Base-by-base conservation (phyloP, 2,329 filamentous ascomycete genomes). In the Talaromyces sp. region DNA sequence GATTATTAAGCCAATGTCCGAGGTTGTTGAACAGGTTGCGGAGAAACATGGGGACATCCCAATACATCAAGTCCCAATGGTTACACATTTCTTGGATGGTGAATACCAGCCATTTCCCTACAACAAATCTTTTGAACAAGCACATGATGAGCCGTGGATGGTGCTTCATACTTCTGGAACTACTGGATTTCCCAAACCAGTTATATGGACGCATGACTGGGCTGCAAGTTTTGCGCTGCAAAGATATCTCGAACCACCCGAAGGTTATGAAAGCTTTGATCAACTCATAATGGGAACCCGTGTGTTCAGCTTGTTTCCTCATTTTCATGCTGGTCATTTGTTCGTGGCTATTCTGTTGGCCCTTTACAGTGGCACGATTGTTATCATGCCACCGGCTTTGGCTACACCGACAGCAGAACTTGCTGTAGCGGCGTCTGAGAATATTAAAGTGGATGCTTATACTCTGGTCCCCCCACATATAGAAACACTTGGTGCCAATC, bases 121-220 rank as follows among this genome's bases (percentile, higher is more conserved):
- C 43, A 19, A 7, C 1, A 61, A 59, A 13, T 37, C 56, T 8
- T 65, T 65, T 10, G 54, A 65, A 5, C 49, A 50, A 37, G 54
- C 47, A 2, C 57, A 35, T 13, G 22, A 33, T 41, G 61, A 62
- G 47, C 61, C 61, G 22, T 27, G 56, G 31, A 27, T 54, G 58
- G 57, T 61, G 22, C 49, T 59, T 19, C 63, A 65, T 61, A 65
- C 63, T 43, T 65, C 63, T 39, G 63, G 63, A 17, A 54, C 63
- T 2, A 65, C 63, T 2, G 63, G 63, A n/a, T 65, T 65, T 25
- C 63, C 63, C 1, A 65, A 61, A 33, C 63, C 63, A 2, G 50
- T 65, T 25, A 60, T 61, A 31, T 61, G 56, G 47, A 59, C 69
- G 68, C 59, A 68, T 68, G 71, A 63, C 15, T 68, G 62, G 62